These are phyloP conservation scores for Barnettozyma pratensis DNA, from an alignment of 805 yeast genomes.

Conservation along the genomic window DNA sequence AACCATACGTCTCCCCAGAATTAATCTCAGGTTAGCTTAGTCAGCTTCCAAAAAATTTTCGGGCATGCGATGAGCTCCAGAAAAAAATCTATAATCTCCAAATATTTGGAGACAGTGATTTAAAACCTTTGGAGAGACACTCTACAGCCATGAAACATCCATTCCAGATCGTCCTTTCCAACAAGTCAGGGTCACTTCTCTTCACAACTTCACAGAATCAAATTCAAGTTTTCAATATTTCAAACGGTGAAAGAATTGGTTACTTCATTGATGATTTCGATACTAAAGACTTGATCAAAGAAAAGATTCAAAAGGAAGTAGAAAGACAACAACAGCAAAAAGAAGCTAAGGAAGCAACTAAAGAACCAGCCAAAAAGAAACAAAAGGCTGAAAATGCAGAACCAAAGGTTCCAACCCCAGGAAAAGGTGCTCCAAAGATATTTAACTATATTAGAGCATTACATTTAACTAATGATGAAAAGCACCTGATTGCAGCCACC, in stretches of 20 bases:
- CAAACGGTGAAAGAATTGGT: conserved; percentile 41
- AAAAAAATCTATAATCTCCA: too few species aligned
- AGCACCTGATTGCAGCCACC: conserved; percentile 59
- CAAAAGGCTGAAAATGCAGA: conserved; percentile 31
- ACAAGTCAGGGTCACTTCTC: conserved; percentile 39
- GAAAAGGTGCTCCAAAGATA: conserved; percentile 64
- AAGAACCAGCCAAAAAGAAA: conserved; percentile 28
- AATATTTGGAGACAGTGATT: too few species aligned
- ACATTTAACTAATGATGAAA: conserved; percentile 46
- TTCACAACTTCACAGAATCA: conserved; percentile 56
- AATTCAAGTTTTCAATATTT: conserved; percentile 45
- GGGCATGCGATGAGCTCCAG: conserved; percentile 5
- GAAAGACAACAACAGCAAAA: conserved; percentile 23
- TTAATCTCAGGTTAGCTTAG: neutral
- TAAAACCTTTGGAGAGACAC: too few species aligned
- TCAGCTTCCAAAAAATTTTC: conserved; percentile 1
- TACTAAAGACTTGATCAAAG: conserved; percentile 38
- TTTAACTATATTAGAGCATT: conserved; percentile 66
- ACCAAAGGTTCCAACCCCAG: conserved; percentile 56
- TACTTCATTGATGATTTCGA: conserved; percentile 61
- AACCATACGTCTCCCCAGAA: too few species aligned
- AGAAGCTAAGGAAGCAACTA: conserved; percentile 21
- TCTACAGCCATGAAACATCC: conserved; percentile 54
- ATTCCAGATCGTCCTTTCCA: conserved; percentile 51
- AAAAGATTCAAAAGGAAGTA: conserved; percentile 35